A percentile compares a stretch with the other conserved stretches of the same genome.
These are phyloP conservation scores for Batkoa obscura DNA, from an alignment of 371 early-diverging fungal genomes.

Conservation along the genomic window DNA sequence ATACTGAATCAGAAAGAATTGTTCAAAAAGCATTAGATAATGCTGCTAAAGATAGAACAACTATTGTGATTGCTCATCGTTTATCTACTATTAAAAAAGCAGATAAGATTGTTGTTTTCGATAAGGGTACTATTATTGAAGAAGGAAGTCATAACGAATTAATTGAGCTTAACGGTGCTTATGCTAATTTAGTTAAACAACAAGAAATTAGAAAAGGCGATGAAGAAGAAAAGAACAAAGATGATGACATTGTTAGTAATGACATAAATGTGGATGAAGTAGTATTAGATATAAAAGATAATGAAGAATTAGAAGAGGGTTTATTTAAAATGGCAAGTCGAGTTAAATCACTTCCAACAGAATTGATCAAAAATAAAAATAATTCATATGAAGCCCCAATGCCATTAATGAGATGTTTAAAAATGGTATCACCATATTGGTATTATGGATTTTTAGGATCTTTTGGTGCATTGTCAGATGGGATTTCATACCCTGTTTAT, in stretches of 20 bases:
- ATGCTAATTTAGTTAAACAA: conserved; percentile 36
- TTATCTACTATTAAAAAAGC: conserved; percentile 48
- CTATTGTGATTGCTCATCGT: conserved; percentile 60
- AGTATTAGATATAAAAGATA: background rate
- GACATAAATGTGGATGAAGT: no score
- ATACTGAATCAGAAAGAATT: conserved; percentile 41
- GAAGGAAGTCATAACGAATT: conserved; percentile 53
- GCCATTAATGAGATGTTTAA: background rate
- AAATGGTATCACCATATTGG: conserved; percentile 17
- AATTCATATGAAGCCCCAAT: background rate
- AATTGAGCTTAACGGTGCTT: conserved; percentile 17
- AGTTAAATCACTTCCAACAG: no score
- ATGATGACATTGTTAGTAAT: no score
- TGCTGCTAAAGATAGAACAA: conserved; percentile 44
- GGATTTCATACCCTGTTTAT: conserved; percentile 20
- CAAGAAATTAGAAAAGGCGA: background rate
- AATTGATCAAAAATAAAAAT: no score
- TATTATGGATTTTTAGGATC: conserved; percentile 15
- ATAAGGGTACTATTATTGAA: conserved; percentile 48
- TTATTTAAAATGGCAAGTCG: background rate
- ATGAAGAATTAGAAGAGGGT: background rate
- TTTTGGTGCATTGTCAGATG: conserved; percentile 13
- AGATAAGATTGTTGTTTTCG: conserved; percentile 55
- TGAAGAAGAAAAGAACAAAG: background rate
- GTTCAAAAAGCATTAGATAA: conserved; percentile 48